Evolutionary conservation across 108 stramenopile genomes (phyloP).

Genomic region (Schizochytrium sp.): DNA sequence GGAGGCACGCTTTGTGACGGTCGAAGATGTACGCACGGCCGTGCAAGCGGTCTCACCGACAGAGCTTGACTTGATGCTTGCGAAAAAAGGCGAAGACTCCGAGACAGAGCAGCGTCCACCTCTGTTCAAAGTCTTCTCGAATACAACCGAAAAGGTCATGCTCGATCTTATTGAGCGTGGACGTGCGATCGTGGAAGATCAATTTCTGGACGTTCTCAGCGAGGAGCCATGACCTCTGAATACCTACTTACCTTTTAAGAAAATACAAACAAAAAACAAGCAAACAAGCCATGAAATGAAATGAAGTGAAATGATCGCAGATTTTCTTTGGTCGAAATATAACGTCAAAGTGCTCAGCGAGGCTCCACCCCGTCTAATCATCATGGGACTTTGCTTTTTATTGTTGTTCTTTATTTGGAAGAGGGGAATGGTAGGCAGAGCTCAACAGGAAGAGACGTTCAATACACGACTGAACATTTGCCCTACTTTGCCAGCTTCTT

Average conservation of each 20-base stretch:
- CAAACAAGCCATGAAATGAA: no score
- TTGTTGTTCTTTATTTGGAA: no score
- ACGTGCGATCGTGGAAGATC: not conserved
- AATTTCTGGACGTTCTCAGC: not conserved
- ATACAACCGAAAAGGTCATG: not conserved
- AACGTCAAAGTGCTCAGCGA: no score
- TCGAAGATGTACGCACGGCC: constrained; percentile 1
- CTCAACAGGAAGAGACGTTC: no score
- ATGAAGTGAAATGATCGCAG: no score
- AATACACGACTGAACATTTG: no score
- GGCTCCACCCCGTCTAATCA: no score
- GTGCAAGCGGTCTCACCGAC: not conserved
- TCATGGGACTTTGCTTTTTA: no score
- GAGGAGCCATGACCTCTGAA: not conserved
- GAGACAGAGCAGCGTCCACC: not conserved
- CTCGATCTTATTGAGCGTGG: not conserved
- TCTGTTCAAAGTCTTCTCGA: not conserved
- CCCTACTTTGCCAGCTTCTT: no score
- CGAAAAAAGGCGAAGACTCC: not conserved
- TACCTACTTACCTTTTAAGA: not conserved
- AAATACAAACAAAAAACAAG: no score
- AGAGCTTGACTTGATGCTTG: not conserved
- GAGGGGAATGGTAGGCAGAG: no score
- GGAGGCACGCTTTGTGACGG: not conserved
- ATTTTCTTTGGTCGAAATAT: no score